These are phyloP conservation scores for Trypanosoma platydactyli DNA, from an alignment of 208 protist genomes.

Conservation along the genomic window DNA sequence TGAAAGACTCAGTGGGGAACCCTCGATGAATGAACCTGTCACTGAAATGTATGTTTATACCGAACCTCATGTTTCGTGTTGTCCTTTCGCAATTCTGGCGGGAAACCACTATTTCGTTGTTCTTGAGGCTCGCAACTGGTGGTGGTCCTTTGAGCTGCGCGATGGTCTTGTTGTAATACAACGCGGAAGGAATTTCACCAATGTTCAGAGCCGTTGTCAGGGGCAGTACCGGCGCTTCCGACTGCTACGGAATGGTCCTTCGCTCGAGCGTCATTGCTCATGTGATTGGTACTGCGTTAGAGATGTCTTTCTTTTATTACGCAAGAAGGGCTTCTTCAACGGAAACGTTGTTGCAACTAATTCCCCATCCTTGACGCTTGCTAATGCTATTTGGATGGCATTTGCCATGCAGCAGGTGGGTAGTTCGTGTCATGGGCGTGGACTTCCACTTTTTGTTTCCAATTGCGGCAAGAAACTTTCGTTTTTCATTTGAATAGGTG, in stretches of 20 bases:
- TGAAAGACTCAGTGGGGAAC: constrained; percentile 39
- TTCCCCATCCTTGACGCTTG: constrained; percentile 5
- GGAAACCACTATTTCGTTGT: constrained; percentile 39
- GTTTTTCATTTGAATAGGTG: background rate
- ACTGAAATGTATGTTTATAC: constrained; percentile 44
- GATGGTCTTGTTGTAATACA: constrained; percentile 51
- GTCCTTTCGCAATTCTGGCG: constrained; percentile 8
- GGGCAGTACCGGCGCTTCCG: constrained; percentile 43
- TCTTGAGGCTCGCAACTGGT: constrained; percentile 48
- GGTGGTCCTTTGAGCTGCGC: constrained; percentile 60
- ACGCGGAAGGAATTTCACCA: constrained; percentile 53
- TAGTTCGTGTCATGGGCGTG: background rate
- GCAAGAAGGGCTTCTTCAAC: constrained; percentile 13
- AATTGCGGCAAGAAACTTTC: background rate
- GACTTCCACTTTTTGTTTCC: background rate
- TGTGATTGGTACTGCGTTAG: background rate
- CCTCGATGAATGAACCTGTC: constrained; percentile 40
- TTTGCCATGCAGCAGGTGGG: background rate
- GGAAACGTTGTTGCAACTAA: background rate
- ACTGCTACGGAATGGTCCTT: constrained; percentile 40
- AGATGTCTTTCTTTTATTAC: constrained; percentile 9
- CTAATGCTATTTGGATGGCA: background rate
- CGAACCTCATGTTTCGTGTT: constrained; percentile 29
- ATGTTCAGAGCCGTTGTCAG: constrained; percentile 47
- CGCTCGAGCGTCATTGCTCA: constrained; percentile 15